Evolutionary conservation across 257 asterid species (phyloP), one percentile per base, ranked within the genome.

Genomic region (Verbascum thapsus): DNA sequence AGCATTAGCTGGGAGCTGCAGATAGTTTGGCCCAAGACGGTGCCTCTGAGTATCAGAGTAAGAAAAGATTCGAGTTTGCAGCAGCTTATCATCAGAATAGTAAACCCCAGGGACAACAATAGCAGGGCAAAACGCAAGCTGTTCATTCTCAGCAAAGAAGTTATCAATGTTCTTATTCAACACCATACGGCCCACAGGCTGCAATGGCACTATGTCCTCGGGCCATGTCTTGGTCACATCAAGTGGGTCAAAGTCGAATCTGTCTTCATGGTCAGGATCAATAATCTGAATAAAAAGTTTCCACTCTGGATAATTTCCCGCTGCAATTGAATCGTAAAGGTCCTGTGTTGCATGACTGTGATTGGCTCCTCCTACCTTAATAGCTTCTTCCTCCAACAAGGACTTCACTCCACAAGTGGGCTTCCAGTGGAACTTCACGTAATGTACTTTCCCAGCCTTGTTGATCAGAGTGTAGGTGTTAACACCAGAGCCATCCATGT

Each of bases 331-430:
- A 43, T 87, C 96, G 23, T 85, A 87, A 55, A 94, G 97, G 75
- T 94, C 99, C 77, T 94, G 80, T 30, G 96, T 94, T 56, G 97
- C 99, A 35, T 94, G 99, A 69, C 99, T 94, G 69, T 94, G 99
- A 60, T 94, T 94, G 4, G 88, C 59, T 44, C 99, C 99, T 22
- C 96, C 99, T 48, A 94, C 85, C 70, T 74, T 82, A 55, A 84
- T 52, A 16, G 94, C 89, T 47, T 94, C 97, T 1, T 87, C 97
- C 12, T 90, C 96, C 74, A 83, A 63, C 52, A 94, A 80, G 67
- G 85, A 79, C 72, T 90, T 94, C 53, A 94, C 95, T 22, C 96
- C 99, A 69, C 97, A 94, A 34, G 99, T 94, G 8, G 99, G 99
- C 83, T 78, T 94, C 99, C 99, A 94, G 61, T 90, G 97, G 78